Conservation (phyloP, 1,284 basidiomycete genomes). For the Cerrena zonata region DNA sequence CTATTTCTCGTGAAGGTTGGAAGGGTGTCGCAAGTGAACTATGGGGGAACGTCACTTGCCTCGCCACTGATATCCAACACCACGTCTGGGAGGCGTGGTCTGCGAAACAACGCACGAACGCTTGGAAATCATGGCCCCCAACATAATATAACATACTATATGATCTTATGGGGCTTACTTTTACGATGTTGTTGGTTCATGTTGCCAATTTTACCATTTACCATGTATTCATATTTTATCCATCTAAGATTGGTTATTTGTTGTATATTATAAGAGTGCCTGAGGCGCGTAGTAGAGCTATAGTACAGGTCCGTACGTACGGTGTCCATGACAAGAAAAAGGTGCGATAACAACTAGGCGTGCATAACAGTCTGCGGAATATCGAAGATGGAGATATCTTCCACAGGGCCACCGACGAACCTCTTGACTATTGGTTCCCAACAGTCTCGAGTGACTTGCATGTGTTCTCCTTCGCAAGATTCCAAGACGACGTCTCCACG, state of each 20-base stretch:
- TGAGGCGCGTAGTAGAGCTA: not conserved
- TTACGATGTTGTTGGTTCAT: no score
- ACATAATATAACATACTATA: constrained; percentile 2
- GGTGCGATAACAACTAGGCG: not conserved
- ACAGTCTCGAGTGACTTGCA: constrained; percentile 63
- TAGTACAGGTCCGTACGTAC: not conserved
- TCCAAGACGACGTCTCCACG: constrained; percentile 58
- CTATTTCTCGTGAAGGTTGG: constrained; percentile 27
- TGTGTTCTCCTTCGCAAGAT: constrained; percentile 77
- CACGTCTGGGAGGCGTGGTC: constrained; percentile 33
- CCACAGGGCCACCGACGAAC: constrained; percentile 36
- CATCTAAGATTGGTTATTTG: not conserved
- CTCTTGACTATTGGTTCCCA: constrained; percentile 50
- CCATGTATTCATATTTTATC: not conserved
- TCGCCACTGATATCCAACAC: constrained; percentile 25
- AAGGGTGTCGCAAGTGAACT: constrained; percentile 25
- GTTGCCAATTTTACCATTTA: not conserved
- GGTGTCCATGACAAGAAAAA: not conserved
- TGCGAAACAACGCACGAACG: constrained; percentile 20
- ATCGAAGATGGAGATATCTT: not conserved
- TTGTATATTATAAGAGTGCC: not conserved
- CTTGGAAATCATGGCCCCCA: constrained; percentile 12
- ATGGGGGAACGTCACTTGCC: constrained; percentile 24
- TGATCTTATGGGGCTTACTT: no score
- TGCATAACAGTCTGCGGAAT: not conserved